phyloP scores from a whole-genome alignment of 192 early-diverging fungal genomes.

The Oehlia diaphana region DNA sequence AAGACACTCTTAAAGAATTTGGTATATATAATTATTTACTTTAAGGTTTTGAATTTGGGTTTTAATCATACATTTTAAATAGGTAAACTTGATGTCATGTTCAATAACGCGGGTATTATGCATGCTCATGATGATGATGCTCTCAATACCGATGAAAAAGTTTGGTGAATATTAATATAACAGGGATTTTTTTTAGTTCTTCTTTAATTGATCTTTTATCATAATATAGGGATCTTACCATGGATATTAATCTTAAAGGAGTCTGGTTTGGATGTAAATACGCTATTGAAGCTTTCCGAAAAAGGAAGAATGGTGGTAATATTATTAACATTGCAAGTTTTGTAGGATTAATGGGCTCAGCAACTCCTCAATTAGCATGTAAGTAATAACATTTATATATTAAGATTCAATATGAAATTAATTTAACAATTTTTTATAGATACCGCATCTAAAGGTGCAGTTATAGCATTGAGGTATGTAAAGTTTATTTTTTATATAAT shows the following conservation, averaged over 20 bases:
- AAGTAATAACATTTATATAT: slow-evolving; percentile 31
- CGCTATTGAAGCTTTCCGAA: slow-evolving; percentile 71
- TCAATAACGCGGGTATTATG: slow-evolving; percentile 92
- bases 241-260: slow-evolving; percentile 87
- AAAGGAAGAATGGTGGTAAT: slow-evolving; percentile 55
- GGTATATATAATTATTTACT: slow-evolving; percentile 44
- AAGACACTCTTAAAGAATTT: slow-evolving; percentile 62
- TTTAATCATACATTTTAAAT: slow-evolving; percentile 4
- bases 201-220: background rate
- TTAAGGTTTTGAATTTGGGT: background rate
- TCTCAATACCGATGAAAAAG: slow-evolving; percentile 67
- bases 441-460: slow-evolving; percentile 86
- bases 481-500: background rate
- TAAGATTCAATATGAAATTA: background rate
- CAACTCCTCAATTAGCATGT: slow-evolving; percentile 84
- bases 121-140: slow-evolving; percentile 77
- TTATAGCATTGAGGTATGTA: slow-evolving; percentile 77
- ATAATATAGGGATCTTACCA: slow-evolving; percentile 56
- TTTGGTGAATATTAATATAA: slow-evolving; percentile 65
- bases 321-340: slow-evolving; percentile 88
- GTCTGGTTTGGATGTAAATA: slow-evolving; percentile 89
- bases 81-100: slow-evolving; percentile 78
- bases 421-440: slow-evolving; percentile 41
- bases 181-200: background rate
- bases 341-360: slow-evolving; percentile 75